Evolutionary conservation across 176 grass and related monocot species (phyloP).

Genomic region (Pontederia paniculata): DNA sequence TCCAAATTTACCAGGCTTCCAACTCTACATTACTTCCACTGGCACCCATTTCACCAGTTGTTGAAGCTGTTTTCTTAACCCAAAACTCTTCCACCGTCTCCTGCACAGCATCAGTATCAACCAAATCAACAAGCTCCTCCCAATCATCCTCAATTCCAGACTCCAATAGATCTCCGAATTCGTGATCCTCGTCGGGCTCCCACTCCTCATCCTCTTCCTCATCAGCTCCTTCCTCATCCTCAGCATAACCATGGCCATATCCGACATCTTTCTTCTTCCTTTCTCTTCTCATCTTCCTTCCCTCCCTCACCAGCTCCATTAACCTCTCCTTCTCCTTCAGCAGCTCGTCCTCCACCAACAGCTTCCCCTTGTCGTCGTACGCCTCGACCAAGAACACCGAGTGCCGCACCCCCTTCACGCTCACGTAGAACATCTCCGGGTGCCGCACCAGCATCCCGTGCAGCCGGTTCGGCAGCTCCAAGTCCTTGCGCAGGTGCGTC

Average conservation of each 20-base stretch:
- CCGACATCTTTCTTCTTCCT: conserved; percentile 23
- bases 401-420: conserved; percentile 61
- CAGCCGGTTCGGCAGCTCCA: conserved; percentile 55
- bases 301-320: conserved; percentile 49
- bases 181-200: conserved; percentile 35
- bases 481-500: conserved; percentile 58
- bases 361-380: conserved; percentile 44
- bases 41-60: conserved; percentile 19
- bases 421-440: conserved; percentile 78
- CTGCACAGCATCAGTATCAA: conserved; percentile 19
- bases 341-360: conserved; percentile 62
- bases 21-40: conserved; percentile 25
- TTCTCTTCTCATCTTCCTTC: conserved; percentile 44
- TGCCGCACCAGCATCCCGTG: conserved; percentile 59
- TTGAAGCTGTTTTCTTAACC: conserved; percentile 48
- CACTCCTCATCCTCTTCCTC: conserved; percentile 18
- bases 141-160: conserved; percentile 43
- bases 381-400: conserved; percentile 70
- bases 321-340: conserved; percentile 41
- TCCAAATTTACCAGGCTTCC: conserved; percentile 56
- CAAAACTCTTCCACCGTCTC: conserved; percentile 61
- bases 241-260: background rate
- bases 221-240: conserved; percentile 18
- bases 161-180: conserved; percentile 47
- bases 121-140: conserved; percentile 35